A percentile compares a stretch with the other conserved stretches of the same genome.
phyloP scores from a whole-genome alignment of 1,139 yeast species.

The Candida frijolesensis region DNA sequence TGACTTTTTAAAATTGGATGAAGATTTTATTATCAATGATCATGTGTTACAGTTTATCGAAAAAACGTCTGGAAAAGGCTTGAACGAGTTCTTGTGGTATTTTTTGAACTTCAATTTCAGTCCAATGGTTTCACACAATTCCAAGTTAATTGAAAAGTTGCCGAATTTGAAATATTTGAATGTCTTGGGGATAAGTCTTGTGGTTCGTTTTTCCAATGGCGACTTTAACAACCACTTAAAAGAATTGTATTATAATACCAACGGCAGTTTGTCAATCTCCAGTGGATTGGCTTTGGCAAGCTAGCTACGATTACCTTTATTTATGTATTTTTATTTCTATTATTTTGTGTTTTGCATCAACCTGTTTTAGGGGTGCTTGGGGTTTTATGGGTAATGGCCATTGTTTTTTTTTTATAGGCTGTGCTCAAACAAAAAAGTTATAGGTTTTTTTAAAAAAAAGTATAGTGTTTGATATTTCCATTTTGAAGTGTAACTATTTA shows the following conservation, averaged over 20 bases:
- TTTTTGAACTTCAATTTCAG: slow-evolving; percentile 13
- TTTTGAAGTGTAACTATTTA: background rate
- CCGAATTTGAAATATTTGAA: slow-evolving; percentile 12
- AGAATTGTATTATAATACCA: slow-evolving; percentile 11
- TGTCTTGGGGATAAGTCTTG: slow-evolving; percentile 12
- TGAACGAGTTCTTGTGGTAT: slow-evolving; percentile 12
- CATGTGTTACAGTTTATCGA: slow-evolving; percentile 11
- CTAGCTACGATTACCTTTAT: background rate
- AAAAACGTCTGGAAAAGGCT: slow-evolving; percentile 11
- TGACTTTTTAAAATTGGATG: slow-evolving; percentile 13
- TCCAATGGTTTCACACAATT: slow-evolving; percentile 11
- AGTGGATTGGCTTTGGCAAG: slow-evolving; percentile 7
- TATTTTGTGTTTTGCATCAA: background rate
- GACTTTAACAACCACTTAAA: slow-evolving; percentile 5
- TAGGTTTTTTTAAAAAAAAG: background rate
- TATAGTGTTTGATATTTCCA: background rate
- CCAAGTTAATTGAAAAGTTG: slow-evolving; percentile 11
- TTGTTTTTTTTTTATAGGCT: too few species aligned
- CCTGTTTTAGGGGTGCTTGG: background rate
- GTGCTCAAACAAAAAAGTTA: too few species aligned
- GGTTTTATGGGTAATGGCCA: background rate
- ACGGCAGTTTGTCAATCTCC: slow-evolving; percentile 10
- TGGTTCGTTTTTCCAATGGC: slow-evolving; percentile 6
- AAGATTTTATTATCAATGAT: slow-evolving; percentile 12
- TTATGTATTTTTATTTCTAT: background rate